Evolutionary conservation across 108 stramenopile species (phyloP).

Genomic region (Mayamaea pseudoterrestris): DNA sequence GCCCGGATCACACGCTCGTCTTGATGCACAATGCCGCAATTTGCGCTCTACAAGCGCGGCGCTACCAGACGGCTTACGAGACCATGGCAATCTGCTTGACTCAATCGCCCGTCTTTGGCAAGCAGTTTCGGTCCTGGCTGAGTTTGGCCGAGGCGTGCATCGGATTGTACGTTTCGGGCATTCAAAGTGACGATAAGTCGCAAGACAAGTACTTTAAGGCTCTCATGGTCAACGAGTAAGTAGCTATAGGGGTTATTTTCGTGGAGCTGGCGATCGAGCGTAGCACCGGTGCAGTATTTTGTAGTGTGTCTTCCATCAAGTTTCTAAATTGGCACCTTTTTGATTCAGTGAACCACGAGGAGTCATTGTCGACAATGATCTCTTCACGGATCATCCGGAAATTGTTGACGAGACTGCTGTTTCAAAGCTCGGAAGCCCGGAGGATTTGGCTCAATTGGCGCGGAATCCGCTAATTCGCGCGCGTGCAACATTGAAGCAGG

Average conservation of each 20-base stretch:
- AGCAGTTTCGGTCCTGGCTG: slow-evolving; percentile 47
- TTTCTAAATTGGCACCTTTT: not conserved
- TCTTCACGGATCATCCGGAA: not conserved
- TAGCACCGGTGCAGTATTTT: not conserved
- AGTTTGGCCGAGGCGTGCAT: slow-evolving; percentile 72
- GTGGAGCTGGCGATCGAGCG: slow-evolving; percentile 1
- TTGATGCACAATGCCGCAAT: slow-evolving; percentile 58
- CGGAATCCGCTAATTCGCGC: slow-evolving; percentile 26
- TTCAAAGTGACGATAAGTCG: not conserved
- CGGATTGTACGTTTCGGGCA: slow-evolving; percentile 19
- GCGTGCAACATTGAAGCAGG: slow-evolving; percentile 8
- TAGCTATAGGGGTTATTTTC: slow-evolving; percentile 2
- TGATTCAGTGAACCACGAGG: slow-evolving; percentile 4
- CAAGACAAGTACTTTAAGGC: not conserved
- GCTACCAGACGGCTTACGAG: slow-evolving; percentile 48
- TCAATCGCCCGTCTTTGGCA: slow-evolving; percentile 17
- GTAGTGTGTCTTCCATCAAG: not conserved
- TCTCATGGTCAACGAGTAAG: not conserved
- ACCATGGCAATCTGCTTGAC: slow-evolving; percentile 46
- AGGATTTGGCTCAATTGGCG: slow-evolving; percentile 21
- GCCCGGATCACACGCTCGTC: slow-evolving; percentile 30
- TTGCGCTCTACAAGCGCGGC: slow-evolving; percentile 47
- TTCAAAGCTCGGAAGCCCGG: slow-evolving; percentile 20
- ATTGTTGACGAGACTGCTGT: not conserved
- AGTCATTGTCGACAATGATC: not conserved